Base-by-base conservation (phyloP, 176 grass and related monocot genomes). In the Echinochloa phyllopogon region DNA sequence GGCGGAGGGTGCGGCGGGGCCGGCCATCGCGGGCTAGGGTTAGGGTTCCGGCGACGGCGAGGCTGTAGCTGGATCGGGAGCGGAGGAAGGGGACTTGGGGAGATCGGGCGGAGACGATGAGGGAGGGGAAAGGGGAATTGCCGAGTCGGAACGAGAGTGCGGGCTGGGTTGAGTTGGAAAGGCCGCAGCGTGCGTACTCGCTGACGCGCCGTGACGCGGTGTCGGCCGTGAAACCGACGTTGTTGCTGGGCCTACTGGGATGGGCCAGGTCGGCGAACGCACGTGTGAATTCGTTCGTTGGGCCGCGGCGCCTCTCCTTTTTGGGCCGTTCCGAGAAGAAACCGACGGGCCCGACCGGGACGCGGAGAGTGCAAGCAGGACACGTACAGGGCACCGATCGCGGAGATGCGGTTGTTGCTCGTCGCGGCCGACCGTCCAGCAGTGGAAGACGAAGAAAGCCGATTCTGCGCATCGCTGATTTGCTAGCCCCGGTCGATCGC, bases 11-110 rank as follows among this genome's bases (percentile, higher is more conserved):
- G n/a, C n/a, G 6, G 5, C 8, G 24, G 15, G 0, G 25, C 21
- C 15, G 21, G 63, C 73, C 86, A 88, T 87, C 70, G 56, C 45
- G 51, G 16, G 69, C 38, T 88, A 88, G 90, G 86, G 90, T 65
- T 82, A 86, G 78, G 90, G 70, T 82, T 87, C 69, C 77, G 70
- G 79, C 76, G 75, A 58, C 71, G 70, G 74, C 62, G 75, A 57
- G 63, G 21, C 45, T 67, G 50, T 24, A 10, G 17, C 65, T 43
- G 65, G 81, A 75, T 85, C 60, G 17, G 16, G 15, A 9, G 49
- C 36, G 4, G 45, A 8, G 16, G 43, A n/a, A 2, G n/a, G n/a
- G n/a, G n/a, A n/a, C n/a, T n/a, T n/a, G 6, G 21, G 5, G 17
- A 23, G 23, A 21, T 36, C 47, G 21, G 37, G 15, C 9, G 51